A percentile compares a stretch with the other conserved stretches of the same genome.
phyloP scores from a whole-genome alignment of 2,329 filamentous ascomycete genomes.

The Lachnellula subtilissima region DNA sequence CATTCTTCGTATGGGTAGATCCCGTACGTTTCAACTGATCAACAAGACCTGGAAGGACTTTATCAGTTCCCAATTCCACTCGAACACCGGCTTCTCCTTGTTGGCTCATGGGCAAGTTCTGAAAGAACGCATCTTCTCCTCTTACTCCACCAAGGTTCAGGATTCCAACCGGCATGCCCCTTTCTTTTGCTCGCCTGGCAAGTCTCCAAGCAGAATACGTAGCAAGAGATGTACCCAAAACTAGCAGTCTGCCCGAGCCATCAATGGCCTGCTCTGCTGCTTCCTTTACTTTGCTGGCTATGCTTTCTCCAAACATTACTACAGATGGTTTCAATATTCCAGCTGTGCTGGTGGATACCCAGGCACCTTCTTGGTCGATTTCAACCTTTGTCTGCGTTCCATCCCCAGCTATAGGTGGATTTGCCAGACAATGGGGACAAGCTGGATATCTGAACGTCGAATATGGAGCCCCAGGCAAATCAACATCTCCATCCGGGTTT shows the following conservation, averaged over 20 bases:
- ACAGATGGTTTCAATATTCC: constrained; percentile 91
- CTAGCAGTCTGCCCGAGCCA: constrained; percentile 65
- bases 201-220: constrained; percentile 94
- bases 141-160: constrained; percentile 82
- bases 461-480: constrained; percentile 82
- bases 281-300: constrained; percentile 61
- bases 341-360: constrained; percentile 58
- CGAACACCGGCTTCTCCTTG: constrained; percentile 49
- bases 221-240: constrained; percentile 85
- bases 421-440: constrained; percentile 72
- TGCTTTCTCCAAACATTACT: constrained; percentile 94
- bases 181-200: constrained; percentile 75
- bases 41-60: constrained; percentile 53
- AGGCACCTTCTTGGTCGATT: constrained; percentile 76
- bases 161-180: constrained; percentile 79
- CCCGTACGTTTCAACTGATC: constrained; percentile 38
- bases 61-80: constrained; percentile 53
- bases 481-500: constrained; percentile 93
- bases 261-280: constrained; percentile 79
- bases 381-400: constrained; percentile 56
- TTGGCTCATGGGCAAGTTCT: constrained; percentile 47
- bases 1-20: constrained; percentile 23
- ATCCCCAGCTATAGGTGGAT: constrained; percentile 53
- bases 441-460: constrained; percentile 86
- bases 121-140: constrained; percentile 70